Conservation (phyloP, 345 rosid species). For the Orychophragmus violaceus region DNA sequence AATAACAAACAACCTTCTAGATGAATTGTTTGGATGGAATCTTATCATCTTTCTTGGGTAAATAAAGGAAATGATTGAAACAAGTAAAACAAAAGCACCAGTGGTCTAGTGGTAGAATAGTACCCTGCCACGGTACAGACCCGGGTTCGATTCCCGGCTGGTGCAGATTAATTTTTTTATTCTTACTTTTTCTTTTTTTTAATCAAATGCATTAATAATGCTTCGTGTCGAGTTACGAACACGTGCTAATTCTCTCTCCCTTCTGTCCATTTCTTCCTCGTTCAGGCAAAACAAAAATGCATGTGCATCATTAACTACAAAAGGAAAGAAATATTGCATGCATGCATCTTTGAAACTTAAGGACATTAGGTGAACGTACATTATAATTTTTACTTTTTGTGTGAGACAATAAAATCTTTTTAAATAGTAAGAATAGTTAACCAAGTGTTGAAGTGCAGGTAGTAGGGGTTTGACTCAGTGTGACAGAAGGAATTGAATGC, state of each 20-base stretch:
- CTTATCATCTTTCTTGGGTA: too few relatives aligned
- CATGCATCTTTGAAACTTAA: not conserved
- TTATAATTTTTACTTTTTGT: not conserved
- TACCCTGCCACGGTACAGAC: constrained; percentile 77
- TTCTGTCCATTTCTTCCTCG: not conserved
- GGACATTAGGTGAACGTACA: not conserved
- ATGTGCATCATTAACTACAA: not conserved
- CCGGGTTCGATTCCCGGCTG: constrained; percentile 50
- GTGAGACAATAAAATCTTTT: not conserved
- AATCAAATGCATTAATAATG: not conserved
- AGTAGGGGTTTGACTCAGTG: too few relatives aligned
- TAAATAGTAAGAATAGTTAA: too few relatives aligned
- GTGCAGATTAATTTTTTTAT: not conserved
- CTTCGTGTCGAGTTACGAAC: not conserved
- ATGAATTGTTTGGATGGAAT: not conserved
- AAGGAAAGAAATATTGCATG: not conserved
- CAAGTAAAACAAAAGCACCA: constrained; percentile 38
- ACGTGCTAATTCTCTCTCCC: not conserved
- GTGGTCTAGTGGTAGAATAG: constrained; percentile 92
- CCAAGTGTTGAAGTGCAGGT: too few relatives aligned
- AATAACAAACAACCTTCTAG: not conserved
- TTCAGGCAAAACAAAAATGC: not conserved
- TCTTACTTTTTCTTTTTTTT: not conserved
- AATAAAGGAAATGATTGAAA: too few relatives aligned
- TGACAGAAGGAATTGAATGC: too few relatives aligned